Percentiles rank a stretch among this genome's conserved stretches.
phyloP scores from a whole-genome alignment of 1,139 yeast genomes.

The Suhomyces bolitotheri region DNA sequence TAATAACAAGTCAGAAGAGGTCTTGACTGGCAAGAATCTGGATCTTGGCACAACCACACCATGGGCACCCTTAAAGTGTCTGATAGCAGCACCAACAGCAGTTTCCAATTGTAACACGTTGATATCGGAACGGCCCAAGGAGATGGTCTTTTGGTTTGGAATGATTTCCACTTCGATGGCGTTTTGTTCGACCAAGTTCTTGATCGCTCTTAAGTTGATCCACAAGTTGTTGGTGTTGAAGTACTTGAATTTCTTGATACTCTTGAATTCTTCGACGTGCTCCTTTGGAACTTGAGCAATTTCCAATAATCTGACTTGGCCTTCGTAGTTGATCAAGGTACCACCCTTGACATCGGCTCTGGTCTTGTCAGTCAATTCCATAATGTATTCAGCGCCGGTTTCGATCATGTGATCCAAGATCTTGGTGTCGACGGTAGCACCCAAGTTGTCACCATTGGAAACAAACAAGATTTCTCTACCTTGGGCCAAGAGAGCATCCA shows the following conservation, averaged over 20 bases:
- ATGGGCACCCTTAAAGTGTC: constrained; percentile 92
- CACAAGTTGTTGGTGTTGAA: constrained; percentile 97
- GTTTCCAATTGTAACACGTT: constrained; percentile 95
- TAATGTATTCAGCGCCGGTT: constrained; percentile 87
- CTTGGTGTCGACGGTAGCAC: constrained; percentile 94
- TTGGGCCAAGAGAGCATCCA: constrained; percentile 84
- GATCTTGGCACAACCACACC: constrained; percentile 99
- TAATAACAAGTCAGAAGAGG: constrained; percentile 89
- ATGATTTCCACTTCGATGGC: constrained; percentile 89
- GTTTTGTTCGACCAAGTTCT: constrained; percentile 84
- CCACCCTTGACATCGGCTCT: constrained; percentile 99
- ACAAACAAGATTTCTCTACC: constrained; percentile 95
- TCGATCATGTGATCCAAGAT: constrained; percentile 92
- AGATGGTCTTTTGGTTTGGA: constrained; percentile 86
- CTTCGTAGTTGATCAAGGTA: constrained; percentile 94
- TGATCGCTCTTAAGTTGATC: constrained; percentile 93
- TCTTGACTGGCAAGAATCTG: constrained; percentile 96
- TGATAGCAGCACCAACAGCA: constrained; percentile 98
- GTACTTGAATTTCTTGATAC: constrained; percentile 95
- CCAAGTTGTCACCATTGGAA: constrained; percentile 97
- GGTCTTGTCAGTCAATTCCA: constrained; percentile 98
- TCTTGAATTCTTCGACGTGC: constrained; percentile 97
- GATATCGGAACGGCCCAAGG: constrained; percentile 72
- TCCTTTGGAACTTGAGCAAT: constrained; percentile 99
- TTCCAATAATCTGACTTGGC: constrained; percentile 90